Conservation (phyloP, 805 yeast species). For the Kluyveromyces siamensis region DNA sequence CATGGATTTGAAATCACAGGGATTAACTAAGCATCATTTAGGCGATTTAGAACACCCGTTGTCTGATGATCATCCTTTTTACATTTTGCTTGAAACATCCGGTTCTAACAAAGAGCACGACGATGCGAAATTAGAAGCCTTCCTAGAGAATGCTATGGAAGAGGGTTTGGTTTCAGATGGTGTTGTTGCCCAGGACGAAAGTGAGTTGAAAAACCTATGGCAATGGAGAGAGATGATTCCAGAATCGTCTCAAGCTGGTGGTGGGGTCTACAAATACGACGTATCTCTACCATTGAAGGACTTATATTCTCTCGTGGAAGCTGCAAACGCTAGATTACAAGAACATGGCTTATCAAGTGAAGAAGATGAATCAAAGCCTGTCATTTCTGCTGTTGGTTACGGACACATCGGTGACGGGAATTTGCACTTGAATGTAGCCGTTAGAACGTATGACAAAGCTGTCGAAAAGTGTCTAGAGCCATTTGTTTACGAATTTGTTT, state of each 20-base stretch:
- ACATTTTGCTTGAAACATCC: constrained; percentile 88
- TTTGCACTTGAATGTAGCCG: constrained; percentile 87
- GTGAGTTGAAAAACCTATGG: constrained; percentile 81
- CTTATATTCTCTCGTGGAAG: constrained; percentile 75
- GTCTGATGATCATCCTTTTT: constrained; percentile 77
- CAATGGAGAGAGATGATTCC: constrained; percentile 92
- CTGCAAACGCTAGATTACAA: constrained; percentile 51
- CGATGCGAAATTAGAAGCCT: constrained; percentile 76
- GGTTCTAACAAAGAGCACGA: constrained; percentile 94
- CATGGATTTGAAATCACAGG: constrained; percentile 72
- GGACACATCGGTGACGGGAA: constrained; percentile 99
- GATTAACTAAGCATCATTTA: constrained; percentile 52
- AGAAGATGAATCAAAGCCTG: constrained; percentile 55
- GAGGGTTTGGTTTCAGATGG: constrained; percentile 83
- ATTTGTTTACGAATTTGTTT: constrained; percentile 87
- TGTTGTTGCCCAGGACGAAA: constrained; percentile 90
- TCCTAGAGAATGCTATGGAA: constrained; percentile 80
- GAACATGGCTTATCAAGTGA: constrained; percentile 53
- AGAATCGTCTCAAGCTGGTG: constrained; percentile 74
- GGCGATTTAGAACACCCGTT: constrained; percentile 61
- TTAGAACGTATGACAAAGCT: constrained; percentile 67
- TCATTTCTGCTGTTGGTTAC: constrained; percentile 83
- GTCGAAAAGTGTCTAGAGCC: constrained; percentile 86
- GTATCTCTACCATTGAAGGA: constrained; percentile 82
- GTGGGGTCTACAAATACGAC: constrained; percentile 96